These are phyloP conservation scores for Colletotrichum kahawae DNA, from an alignment of 2,329 filamentous ascomycete species.

Conservation along the genomic window DNA sequence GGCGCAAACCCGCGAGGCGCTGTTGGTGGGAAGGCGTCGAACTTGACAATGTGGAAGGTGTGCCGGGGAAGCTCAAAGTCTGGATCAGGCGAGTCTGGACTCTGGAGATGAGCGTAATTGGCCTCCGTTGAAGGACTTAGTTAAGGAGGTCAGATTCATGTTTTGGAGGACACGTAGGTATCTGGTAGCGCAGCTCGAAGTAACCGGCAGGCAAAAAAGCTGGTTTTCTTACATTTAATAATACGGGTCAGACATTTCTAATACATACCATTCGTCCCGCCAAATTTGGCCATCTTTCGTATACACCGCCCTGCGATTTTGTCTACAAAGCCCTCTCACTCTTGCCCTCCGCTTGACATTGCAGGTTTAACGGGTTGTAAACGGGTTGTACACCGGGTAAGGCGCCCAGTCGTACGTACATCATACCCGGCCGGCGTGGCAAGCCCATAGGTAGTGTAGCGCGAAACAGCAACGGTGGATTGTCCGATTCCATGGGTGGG, in stretches of 20 bases:
- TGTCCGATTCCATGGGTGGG: not conserved
- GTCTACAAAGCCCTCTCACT: not conserved
- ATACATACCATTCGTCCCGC: not conserved
- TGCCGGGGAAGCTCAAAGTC: constrained; percentile 91
- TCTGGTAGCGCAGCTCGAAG: not conserved
- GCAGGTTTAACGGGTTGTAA: not conserved
- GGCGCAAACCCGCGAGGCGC: constrained; percentile 92
- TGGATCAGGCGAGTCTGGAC: constrained; percentile 99
- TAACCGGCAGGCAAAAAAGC: not conserved
- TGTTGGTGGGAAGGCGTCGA: constrained; percentile 99
- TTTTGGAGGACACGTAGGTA: not conserved
- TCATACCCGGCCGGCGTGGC: constrained; percentile 50
- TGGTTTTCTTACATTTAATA: not conserved
- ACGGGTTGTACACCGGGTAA: not conserved
- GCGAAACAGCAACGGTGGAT: not conserved
- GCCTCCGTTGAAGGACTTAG: constrained; percentile 63
- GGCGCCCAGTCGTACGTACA: not conserved
- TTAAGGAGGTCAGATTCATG: no score
- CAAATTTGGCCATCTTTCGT: not conserved
- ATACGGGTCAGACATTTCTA: not conserved
- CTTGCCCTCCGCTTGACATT: not conserved
- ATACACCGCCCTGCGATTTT: not conserved
- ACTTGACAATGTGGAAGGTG: constrained; percentile 85
- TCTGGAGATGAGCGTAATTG: constrained; percentile 95
- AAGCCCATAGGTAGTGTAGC: constrained; percentile 47